Evolutionary conservation across 148 eudicot genomes (phyloP).

Genomic region (Gaultheria prostrata): DNA sequence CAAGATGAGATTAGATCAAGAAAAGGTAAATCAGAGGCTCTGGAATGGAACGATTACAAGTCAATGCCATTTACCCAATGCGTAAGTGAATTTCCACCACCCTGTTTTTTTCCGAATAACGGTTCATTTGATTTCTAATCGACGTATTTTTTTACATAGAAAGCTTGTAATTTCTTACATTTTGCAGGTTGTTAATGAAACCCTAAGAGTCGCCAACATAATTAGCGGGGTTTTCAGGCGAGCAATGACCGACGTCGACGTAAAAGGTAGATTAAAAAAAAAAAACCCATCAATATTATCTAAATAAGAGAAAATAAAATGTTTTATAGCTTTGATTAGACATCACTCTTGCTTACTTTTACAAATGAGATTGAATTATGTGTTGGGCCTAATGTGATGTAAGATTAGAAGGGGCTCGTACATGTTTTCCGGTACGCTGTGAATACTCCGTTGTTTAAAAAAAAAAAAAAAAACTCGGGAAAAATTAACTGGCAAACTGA

Average conservation of each 20-base stretch:
- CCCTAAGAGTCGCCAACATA: constrained; percentile 82
- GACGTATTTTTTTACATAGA: background rate
- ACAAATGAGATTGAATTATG: background rate
- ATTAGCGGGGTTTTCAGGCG: constrained; percentile 93
- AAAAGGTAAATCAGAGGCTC: constrained; percentile 56
- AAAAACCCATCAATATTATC: background rate
- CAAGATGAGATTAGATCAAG: constrained; percentile 61
- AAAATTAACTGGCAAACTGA: background rate
- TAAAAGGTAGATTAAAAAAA: constrained; percentile 45
- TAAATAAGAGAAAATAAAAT: background rate
- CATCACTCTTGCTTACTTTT: background rate
- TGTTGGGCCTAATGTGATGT: background rate
- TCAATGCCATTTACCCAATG: constrained; percentile 98
- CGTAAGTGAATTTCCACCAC: constrained; percentile 43
- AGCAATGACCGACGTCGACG: constrained; percentile 62
- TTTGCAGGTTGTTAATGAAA: constrained; percentile 85
- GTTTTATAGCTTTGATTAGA: background rate
- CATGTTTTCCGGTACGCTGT: too few relatives aligned
- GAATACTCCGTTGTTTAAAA: too few relatives aligned
- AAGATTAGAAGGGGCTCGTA: background rate
- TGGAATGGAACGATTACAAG: constrained; percentile 84
- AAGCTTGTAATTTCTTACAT: background rate
- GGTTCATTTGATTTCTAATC: background rate
- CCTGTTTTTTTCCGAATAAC: too few relatives aligned
- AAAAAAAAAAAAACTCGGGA: background rate